Base-by-base conservation (phyloP, 345 rosid genomes). In the Iberis pinnata region DNA sequence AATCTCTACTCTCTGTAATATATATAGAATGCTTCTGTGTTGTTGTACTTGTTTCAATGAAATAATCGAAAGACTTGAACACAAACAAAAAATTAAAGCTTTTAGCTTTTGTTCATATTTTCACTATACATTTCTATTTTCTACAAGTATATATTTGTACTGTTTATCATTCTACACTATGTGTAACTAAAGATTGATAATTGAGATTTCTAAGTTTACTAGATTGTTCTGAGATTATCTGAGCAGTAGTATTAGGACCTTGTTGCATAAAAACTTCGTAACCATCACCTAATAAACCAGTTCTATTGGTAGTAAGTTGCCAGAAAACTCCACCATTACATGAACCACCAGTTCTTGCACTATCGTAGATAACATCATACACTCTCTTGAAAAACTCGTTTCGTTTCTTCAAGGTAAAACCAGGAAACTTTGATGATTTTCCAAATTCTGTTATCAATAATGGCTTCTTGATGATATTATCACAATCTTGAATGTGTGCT, bases 301-400 rank as follows among this genome's bases (percentile, higher is more conserved):
- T 78, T 44, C 73, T 81, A 25, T 44, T 64, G 43, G 70, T 65
- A 67, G 80, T 26, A 12, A 83, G 74, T 39, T 85, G 92, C 95
- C 95, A 81, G 48, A 82, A 83, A 0, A 85, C 52, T 16, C 89
- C 97, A 33, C 95, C 88, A 6, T 53, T 68, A 48, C 66, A 71
- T 12, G 94, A 29, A 0, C 86, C 86, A 5, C 75, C 71, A 2
- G 2, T 35, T 4, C 54, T 73, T 0, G 77, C 83, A 43, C 81
- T 74, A 8, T 12, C 13, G 70, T 75, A 80, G 46, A 86, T 75
- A 5, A 65, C 64, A 36, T 46, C 38, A 29, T 74, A 89, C 1
- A 86, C 67, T 24, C 37, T 67, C 35, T 37, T 43, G 49, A 74
- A 86, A 58, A 76, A 81, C 10, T 3, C 1, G 68, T 86, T 62